Evolutionary conservation across 2,329 filamentous ascomycete species (phyloP).

Genomic region (Exophiala mesophila): DNA sequence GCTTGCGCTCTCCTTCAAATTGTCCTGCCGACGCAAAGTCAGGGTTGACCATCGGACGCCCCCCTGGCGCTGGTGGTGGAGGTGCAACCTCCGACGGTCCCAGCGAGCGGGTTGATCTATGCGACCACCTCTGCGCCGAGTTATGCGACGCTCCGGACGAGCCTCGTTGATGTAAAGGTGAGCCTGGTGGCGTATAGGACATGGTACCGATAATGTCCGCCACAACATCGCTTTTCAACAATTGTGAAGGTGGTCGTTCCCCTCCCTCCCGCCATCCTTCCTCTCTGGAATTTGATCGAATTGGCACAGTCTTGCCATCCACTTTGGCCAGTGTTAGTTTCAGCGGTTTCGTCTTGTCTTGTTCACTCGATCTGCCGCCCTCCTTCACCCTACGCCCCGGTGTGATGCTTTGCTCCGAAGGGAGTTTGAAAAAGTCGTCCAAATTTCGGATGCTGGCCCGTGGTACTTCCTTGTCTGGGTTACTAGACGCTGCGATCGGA

Average conservation of each 20-base stretch:
- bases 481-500: constrained; percentile 6
- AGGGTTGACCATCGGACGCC: constrained; percentile 25
- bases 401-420: constrained; percentile 8
- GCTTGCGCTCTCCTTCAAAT: constrained; percentile 24
- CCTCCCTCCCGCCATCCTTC: not conserved
- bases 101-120: constrained; percentile 15
- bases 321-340: constrained; percentile 19
- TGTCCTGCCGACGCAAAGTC: constrained; percentile 23
- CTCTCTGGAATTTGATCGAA: constrained; percentile 5
- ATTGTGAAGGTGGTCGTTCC: not conserved
- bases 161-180: constrained; percentile 18
- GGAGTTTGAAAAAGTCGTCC: constrained; percentile 19
- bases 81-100: constrained; percentile 20
- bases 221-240: constrained; percentile 13
- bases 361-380: constrained; percentile 7
- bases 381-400: constrained; percentile 18
- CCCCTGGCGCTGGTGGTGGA: constrained; percentile 23
- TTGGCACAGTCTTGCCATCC: constrained; percentile 22
- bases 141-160: constrained; percentile 15
- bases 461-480: constrained; percentile 11
- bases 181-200: constrained; percentile 23
- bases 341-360: constrained; percentile 15
- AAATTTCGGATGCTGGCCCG: constrained; percentile 10
- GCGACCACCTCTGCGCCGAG: constrained; percentile 18
- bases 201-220: constrained; percentile 22